A percentile compares a stretch with the other conserved stretches of the same genome.
phyloP scores from a whole-genome alignment of 2,329 filamentous ascomycete genomes.

The Plenodomus lindquistii region DNA sequence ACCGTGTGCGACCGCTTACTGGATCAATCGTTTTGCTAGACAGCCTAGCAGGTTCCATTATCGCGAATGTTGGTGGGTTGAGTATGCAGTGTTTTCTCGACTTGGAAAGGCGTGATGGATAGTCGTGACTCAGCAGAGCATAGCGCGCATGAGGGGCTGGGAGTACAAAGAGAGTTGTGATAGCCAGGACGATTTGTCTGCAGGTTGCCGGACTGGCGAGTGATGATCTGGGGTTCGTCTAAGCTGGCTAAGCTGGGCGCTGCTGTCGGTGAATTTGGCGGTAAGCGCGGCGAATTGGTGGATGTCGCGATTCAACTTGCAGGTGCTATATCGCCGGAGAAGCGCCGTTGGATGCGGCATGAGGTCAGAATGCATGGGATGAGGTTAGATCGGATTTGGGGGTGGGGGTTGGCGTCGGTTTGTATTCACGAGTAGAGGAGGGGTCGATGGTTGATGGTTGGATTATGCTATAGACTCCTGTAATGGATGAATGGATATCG shows the following conservation, averaged over 20 bases:
- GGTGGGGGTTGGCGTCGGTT: neutral
- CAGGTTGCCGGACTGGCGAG: neutral
- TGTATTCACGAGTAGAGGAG: neutral
- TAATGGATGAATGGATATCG: neutral
- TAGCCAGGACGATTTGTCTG: neutral
- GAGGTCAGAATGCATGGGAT: neutral
- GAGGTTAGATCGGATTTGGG: neutral
- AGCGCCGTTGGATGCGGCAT: neutral
- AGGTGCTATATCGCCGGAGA: neutral
- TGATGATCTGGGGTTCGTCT: neutral
- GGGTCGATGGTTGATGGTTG: neutral
- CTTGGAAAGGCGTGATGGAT: neutral
- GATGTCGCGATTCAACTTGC: neutral
- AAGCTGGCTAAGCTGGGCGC: neutral
- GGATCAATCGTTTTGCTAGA: neutral
- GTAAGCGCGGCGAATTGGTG: neutral
- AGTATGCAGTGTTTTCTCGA: neutral
- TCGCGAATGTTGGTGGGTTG: neutral
- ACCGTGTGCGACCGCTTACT: neutral
- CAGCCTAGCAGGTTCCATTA: neutral
- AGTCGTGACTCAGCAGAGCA: neutral
- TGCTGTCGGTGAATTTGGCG: neutral
- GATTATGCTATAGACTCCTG: neutral
- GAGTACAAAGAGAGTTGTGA: neutral
- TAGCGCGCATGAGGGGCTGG: neutral